Base-by-base conservation (phyloP, 305 asterid genomes). In the Fraxinus sp. region DNA sequence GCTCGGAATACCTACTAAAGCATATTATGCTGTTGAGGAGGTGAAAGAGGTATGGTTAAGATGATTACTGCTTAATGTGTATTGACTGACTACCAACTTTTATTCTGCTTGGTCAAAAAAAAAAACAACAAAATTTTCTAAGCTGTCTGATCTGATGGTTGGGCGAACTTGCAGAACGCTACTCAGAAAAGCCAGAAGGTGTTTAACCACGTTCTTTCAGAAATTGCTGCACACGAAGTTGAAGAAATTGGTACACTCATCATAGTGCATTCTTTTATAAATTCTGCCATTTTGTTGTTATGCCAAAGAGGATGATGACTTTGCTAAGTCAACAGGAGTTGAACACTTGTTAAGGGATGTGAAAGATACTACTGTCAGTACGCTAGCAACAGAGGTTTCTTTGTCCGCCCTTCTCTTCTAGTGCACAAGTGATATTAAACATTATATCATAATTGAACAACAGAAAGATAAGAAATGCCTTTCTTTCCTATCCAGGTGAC, bases 281-380 rank as follows among this genome's bases (percentile, higher is more conserved):
- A 33, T 71, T 68, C 75, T 80, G 59, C 62, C 37, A 57, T 16
- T 70, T 83, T 82, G 70, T 46, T 83, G 43, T 79, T 77, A 30
- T 22, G 80, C 82, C 20, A 6, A 1, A 11, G 22, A 32, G 64
- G 80, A 39, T 83, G 33, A 33, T 77, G 35, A 64, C 16, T 64
- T 64, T 64, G 72, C 72, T 24, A 10, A 64, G 72, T 64, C 35
- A 66, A 84, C 86, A 95, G 98, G 98, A 79, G 98, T 95, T 87
- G 98, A 95, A 82, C 98, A 95, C 90, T 92, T 95, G 90, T 84
- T 95, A 81, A 90, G 98, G 87, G 98, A 95, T 87, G 98, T 95
- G 85, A 95, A 95, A 86, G 98, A 93, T 88, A 95, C 97, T n/a
- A 95, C 98, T 52, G 89, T 95, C 88, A 95, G 97, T 86, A 95